phyloP scores from a whole-genome alignment of 306 rosid species.

The Lathyrus aphaca region DNA sequence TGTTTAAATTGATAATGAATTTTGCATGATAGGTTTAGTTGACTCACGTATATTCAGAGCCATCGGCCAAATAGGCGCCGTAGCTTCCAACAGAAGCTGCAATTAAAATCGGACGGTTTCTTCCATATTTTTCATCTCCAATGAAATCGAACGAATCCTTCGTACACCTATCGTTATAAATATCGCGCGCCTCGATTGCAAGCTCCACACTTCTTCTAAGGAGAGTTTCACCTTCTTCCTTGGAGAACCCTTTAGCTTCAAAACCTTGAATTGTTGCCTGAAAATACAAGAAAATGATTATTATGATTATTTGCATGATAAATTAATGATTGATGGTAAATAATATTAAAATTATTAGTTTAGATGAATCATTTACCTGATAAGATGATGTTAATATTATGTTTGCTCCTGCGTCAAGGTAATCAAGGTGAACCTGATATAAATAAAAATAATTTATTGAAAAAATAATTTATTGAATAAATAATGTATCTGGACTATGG shows the following conservation, averaged over 20 bases:
- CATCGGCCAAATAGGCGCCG: conserved; percentile 85
- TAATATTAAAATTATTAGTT: neutral
- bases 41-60: conserved; percentile 56
- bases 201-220: conserved; percentile 79
- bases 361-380: conserved; percentile 57
- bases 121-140: conserved; percentile 40
- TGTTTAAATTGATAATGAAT: neutral
- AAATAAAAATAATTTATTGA: too few relatives aligned
- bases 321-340: neutral
- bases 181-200: conserved; percentile 75
- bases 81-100: conserved; percentile 97
- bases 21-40: neutral
- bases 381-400: conserved; percentile 82
- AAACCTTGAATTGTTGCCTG: conserved; percentile 94
- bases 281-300: neutral
- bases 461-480: too few relatives aligned
- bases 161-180: conserved; percentile 60
- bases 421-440: conserved; percentile 84
- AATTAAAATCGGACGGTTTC: conserved; percentile 59
- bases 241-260: conserved; percentile 78
- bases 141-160: conserved; percentile 60
- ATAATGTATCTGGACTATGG: too few relatives aligned
- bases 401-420: conserved; percentile 92
- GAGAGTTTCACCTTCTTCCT: conserved; percentile 64
- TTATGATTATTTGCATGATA: neutral